These are phyloP conservation scores for Starmerella stellata DNA, from an alignment of 805 yeast species.

Conservation along the genomic window DNA sequence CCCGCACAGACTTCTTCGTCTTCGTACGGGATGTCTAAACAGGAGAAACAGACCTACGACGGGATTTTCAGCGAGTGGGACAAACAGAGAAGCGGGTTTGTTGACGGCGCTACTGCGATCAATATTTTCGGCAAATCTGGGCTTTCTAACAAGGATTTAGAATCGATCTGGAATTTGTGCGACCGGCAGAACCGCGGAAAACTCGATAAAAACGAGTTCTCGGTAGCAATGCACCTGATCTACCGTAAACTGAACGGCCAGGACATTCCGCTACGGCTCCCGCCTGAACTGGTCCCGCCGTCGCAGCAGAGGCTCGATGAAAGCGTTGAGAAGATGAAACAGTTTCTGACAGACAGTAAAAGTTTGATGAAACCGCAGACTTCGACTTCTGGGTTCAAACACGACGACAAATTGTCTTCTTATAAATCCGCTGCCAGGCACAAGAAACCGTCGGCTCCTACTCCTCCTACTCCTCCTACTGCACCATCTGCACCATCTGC, in stretches of 20 bases:
- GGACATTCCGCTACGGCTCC: conserved; percentile 64
- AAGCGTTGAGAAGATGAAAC: conserved; percentile 51
- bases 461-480: not conserved
- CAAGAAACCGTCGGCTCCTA: conserved; percentile 4
- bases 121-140: conserved; percentile 83
- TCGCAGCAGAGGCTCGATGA: conserved; percentile 59
- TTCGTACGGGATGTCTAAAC: conserved; percentile 65
- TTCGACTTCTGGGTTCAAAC: conserved; percentile 42
- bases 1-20: conserved; percentile 35
- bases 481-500: too few species aligned
- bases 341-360: conserved; percentile 29
- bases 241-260: conserved; percentile 78
- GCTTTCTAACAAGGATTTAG: conserved; percentile 65
- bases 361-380: conserved; percentile 16
- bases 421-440: conserved; percentile 49
- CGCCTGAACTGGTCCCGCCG: conserved; percentile 81
- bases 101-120: conserved; percentile 69
- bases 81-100: conserved; percentile 40
- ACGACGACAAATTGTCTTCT: conserved; percentile 43
- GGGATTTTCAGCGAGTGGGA: conserved; percentile 84
- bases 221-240: conserved; percentile 92
- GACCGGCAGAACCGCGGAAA: conserved; percentile 70
- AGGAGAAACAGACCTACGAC: conserved; percentile 72
- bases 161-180: conserved; percentile 75
- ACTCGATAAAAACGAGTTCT: conserved; percentile 75